These are phyloP conservation scores for Daldinia childiae DNA, from an alignment of 495 filamentous ascomycete genomes.

Conservation along the genomic window DNA sequence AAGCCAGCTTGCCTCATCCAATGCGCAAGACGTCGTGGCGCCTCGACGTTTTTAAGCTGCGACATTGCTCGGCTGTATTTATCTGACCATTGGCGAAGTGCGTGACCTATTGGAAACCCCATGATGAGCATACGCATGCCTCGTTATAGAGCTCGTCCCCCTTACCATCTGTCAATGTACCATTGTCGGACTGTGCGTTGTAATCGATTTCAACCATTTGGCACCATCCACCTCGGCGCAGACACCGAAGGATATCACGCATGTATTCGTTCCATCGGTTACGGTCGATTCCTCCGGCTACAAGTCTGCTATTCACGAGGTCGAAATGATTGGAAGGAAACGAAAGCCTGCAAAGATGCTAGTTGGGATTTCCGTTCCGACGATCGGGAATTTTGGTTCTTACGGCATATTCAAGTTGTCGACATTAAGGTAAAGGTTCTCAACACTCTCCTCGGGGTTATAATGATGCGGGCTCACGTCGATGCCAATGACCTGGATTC, in stretches of 20 bases:
- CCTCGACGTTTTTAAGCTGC: slow-evolving; percentile 74
- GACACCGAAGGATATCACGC: slow-evolving; percentile 71
- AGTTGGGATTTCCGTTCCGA: slow-evolving; percentile 35
- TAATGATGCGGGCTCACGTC: slow-evolving; percentile 76
- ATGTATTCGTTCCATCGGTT: slow-evolving; percentile 83
- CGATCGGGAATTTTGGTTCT: slow-evolving; percentile 39
- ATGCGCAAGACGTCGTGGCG: slow-evolving; percentile 68
- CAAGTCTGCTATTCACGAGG: slow-evolving; percentile 85
- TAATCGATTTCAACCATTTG: slow-evolving; percentile 92
- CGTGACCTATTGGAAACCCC: slow-evolving; percentile 60
- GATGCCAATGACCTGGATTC: slow-evolving; percentile 76
- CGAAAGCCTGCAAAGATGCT: slow-evolving; percentile 64
- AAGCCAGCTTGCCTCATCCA: slow-evolving; percentile 76
- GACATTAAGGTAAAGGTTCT: slow-evolving; percentile 78
- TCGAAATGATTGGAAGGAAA: slow-evolving; percentile 84
- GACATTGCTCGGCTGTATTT: slow-evolving; percentile 72
- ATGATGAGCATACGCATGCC: slow-evolving; percentile 9
- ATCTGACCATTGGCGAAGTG: slow-evolving; percentile 77
- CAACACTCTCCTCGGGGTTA: slow-evolving; percentile 69
- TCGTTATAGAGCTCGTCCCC: background rate
- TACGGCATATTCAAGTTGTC: slow-evolving; percentile 80
- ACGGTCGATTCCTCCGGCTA: slow-evolving; percentile 79
- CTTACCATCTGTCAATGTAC: slow-evolving; percentile 72
- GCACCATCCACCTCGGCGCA: slow-evolving; percentile 77
- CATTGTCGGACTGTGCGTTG: slow-evolving; percentile 91